Evolutionary conservation across 306 rosid genomes (phyloP), one percentile per base, ranked within the genome.

Genomic region (Fragaria ananassa): DNA sequence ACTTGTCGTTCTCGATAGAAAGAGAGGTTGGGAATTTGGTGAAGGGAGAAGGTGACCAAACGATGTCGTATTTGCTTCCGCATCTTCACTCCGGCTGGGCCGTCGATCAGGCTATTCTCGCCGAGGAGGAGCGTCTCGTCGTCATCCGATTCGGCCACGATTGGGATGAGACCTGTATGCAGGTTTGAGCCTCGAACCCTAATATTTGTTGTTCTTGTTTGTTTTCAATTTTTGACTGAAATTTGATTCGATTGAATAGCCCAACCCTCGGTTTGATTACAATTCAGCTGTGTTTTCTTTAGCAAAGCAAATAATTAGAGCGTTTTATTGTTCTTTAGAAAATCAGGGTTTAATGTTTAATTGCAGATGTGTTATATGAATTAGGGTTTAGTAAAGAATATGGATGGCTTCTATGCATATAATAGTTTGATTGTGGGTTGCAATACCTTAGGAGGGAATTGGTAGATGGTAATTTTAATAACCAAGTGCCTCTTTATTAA

Each of bases 91-190:
- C 97, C 0, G 95, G 78, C 13, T 74, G 78, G 78, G 78, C 78
- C 78, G 95, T 91, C 4, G 97, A 91, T 77, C 97, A 89, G 69
- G 91, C 97, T n/a, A 91, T 91, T 76, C 93, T 91, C 11, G 91
- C 93, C 0, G 95, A 91, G 78, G 97, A 91, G 77, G 95, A 91
- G 74, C 95, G 97, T 35, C 93, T 91, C 8, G 97, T 91, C 31
- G 89, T 91, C 53, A 91, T 91, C 79, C 90, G 97, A 10, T 91
- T 91, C 56, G 97, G 97, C 60, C 97, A 89, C 70, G 97, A 88
- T 47, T 89, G 97, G 95, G 95, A 91, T 18, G 97, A 91, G 27
- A 91, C 97, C 78, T 91, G 97, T 81, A 89, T 91, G 97, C 97
- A 91, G 93, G 97, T 88, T n/a, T 25, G 13, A 44, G 18, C 39